These are phyloP conservation scores for Leccinum subtestaceum DNA, from an alignment of 768 basidiomycete species.

Conservation along the genomic window DNA sequence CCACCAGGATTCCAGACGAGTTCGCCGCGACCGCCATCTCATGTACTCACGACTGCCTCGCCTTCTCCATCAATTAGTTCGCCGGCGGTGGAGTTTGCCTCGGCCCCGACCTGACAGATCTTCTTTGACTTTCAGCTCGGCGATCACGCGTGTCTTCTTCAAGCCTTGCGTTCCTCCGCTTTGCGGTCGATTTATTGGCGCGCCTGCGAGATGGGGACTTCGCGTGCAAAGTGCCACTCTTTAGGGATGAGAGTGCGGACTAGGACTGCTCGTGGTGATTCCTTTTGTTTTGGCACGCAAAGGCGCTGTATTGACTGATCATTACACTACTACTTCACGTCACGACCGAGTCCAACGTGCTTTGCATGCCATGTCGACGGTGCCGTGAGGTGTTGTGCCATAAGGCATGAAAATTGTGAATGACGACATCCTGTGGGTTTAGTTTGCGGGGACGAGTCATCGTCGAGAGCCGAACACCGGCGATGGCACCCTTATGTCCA, in stretches of 20 bases:
- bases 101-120: not conserved
- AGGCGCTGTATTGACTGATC: not conserved
- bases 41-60: not conserved
- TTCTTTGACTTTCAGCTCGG: not conserved
- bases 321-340: not conserved
- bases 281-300: not conserved
- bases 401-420: not conserved
- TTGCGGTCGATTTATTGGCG: not conserved
- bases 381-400: not conserved
- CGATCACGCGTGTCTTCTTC: not conserved
- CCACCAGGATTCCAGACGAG: not conserved
- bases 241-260: too few relatives aligned
- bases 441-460: not conserved
- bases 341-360: not conserved
- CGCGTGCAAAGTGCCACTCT: not conserved
- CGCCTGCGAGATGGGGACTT: not conserved
- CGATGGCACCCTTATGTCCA: not conserved
- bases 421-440: not conserved
- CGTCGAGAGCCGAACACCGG: not conserved
- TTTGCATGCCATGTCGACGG: not conserved
- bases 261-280: not conserved
- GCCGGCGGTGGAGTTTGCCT: not conserved
- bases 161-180: not conserved
- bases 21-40: not conserved
- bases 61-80: not conserved